Conservation (phyloP, 2,329 filamentous ascomycete species). For the Herpotrichia juniperi region DNA sequence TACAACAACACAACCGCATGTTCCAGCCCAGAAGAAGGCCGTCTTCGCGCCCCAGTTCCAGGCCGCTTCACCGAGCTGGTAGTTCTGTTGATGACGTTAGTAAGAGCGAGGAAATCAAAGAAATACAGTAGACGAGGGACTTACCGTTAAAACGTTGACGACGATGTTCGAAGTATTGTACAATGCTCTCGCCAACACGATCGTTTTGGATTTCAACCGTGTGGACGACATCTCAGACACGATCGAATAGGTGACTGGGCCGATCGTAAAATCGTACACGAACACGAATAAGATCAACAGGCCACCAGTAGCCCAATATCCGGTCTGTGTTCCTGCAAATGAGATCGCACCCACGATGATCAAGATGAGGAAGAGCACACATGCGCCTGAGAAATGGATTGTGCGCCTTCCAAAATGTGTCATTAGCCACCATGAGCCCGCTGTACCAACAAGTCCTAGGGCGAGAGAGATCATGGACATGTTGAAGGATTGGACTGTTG, state of each 20-base stretch:
- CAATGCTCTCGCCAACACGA: constrained; percentile 79
- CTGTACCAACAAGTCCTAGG: constrained; percentile 75
- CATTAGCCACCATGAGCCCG: constrained; percentile 82
- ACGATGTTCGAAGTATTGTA: constrained; percentile 79
- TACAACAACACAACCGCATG: constrained; percentile 77
- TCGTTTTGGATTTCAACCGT: constrained; percentile 85
- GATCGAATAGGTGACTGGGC: constrained; percentile 86
- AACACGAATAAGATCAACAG: constrained; percentile 56
- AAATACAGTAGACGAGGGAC: neutral
- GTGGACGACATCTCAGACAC: constrained; percentile 83
- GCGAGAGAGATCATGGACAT: constrained; percentile 61
- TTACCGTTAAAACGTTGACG: constrained; percentile 74
- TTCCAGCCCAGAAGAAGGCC: constrained; percentile 85
- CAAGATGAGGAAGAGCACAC: constrained; percentile 64
- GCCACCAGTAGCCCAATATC: constrained; percentile 48
- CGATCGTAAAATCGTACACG: constrained; percentile 84
- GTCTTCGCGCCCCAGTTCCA: constrained; percentile 82
- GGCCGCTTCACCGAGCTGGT: constrained; percentile 52
- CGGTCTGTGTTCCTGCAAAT: constrained; percentile 55
- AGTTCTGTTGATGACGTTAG: constrained; percentile 16
- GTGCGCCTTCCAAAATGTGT: constrained; percentile 76
- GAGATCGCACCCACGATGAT: constrained; percentile 82
- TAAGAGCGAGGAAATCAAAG: neutral
- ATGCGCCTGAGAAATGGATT: constrained; percentile 75
- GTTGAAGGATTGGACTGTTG: constrained; percentile 48